These are phyloP conservation scores for Neurospora sp. DNA, from an alignment of 495 filamentous ascomycete genomes.

Conservation along the genomic window DNA sequence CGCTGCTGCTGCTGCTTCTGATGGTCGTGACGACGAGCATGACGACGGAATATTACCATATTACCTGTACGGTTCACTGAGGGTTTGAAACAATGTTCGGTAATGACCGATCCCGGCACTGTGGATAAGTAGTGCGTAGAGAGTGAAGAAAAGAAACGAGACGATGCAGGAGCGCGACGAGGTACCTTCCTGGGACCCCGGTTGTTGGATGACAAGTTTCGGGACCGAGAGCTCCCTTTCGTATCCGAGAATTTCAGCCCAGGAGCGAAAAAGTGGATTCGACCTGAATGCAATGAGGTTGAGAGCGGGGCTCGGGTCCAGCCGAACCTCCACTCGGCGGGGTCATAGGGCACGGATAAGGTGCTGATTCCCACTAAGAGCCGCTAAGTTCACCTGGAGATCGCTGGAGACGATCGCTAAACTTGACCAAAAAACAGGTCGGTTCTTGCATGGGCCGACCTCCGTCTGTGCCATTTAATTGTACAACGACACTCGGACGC, in stretches of 20 bases:
- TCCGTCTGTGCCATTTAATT: background rate
- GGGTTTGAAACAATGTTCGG: background rate
- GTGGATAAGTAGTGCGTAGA: background rate
- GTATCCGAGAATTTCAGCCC: background rate
- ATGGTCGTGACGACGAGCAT: background rate
- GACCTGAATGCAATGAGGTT: background rate
- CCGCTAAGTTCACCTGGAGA: background rate
- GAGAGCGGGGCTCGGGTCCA: background rate
- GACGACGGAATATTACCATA: background rate
- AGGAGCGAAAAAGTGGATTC: background rate
- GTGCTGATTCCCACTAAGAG: background rate
- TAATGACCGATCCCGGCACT: background rate
- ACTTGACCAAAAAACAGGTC: background rate
- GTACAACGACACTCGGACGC: background rate
- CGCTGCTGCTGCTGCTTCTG: background rate
- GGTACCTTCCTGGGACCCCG: background rate
- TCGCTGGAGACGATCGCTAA: background rate
- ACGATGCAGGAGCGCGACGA: background rate
- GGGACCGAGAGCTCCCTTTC: background rate
- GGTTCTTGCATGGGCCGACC: background rate
- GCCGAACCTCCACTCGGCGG: background rate
- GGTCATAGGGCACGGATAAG: background rate
- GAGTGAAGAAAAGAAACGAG: background rate
- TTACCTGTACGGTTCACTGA: background rate
- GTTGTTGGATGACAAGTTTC: background rate